Evolutionary conservation across 805 yeast genomes (phyloP), one percentile per base, ranked within the genome.

Genomic region (Candida sanyiensis): DNA sequence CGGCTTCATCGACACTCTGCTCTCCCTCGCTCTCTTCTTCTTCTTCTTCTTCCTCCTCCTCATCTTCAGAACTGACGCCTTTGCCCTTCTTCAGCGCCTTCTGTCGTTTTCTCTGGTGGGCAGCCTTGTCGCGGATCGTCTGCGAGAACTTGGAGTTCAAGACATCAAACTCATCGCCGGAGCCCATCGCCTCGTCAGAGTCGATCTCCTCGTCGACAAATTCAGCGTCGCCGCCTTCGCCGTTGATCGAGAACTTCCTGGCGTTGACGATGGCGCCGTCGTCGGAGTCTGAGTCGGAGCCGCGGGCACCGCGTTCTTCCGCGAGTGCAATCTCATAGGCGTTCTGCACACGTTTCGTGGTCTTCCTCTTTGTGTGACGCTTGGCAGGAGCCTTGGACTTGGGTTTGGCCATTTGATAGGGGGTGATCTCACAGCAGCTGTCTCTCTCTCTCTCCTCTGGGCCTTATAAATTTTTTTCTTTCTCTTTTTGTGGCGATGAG

Each of bases 101-200:
- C 20, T 43, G 44, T 23, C 43, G 42, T 23, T 51, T 51, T 49
- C 65, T 66, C 24, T 50, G 49, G 41, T 55, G 59, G 50, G 67
- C 70, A 27, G 55, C 57, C 44, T 66, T 67, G 55, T 79, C 86
- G 61, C 87, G 73, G 31, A 80, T 62, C 11, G 82, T 74, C 52
- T 81, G 85, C 6, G 87, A 78, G 46, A 80, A 75, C 54, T 75
- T 81, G 22, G 84, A 75, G 57, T 75, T 72, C 49, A 80, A 59
- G 7, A 69, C 72, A 39, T 78, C 85, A 42, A 71, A 75, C 38
- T 78, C 86, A 48, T 83, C 89, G 42, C 74, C 94, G 0, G 93
- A 80, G 1, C 93, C 95, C 43, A 85, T 62, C 0, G 95, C 96
- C 50, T 83, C 96, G 58, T 88, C 96, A 1, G 95, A 85, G 50